Evolutionary conservation across 495 filamentous ascomycete species (phyloP), one percentile per base, ranked within the genome.

Genomic region (Talaromyces borbonicus): DNA sequence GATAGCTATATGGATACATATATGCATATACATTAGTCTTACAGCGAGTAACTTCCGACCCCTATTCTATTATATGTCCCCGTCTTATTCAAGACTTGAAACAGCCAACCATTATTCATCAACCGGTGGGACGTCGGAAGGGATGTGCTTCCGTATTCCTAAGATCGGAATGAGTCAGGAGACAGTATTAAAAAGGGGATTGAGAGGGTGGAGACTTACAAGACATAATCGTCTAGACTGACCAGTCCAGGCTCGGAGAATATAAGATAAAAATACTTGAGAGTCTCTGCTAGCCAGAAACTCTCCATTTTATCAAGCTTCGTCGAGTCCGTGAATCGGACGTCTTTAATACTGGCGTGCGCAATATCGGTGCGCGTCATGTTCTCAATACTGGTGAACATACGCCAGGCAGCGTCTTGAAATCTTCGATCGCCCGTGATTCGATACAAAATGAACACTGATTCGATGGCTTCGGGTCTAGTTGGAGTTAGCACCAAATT

Each of bases 231-330:
- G 57, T 85, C 81, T 57, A 94, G 62, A 60, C 72, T 82, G 22
- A 90, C 63, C 40, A 80, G 59, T 49, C 76, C 69, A 4, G 83
- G 80, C 46, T 81, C 78, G 16, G 77, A 82, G 61, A 89, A 98
- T 48, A 95, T 72, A 49, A 96, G 59, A 53, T 92, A 97, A 49
- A 95, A 93, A 58, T 97, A 96, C 58, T 96, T 98, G 49, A 94
- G 65, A 14, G 88, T 92, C 63, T 94, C 87, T 5, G 85, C 81
- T 44, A 78, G 58, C 74, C 73, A 77, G 49, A 74, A 77, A 41
- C 71, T 75, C 54, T 77, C 73, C 73, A 77, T 77, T 22, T 69
- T 66, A 43, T 77, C 67, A 23, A 59, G 50, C 25, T 68, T 58
- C 14, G 35, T 42, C 1, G 68, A 53, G 7, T 58, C 41, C 0